Conservation (phyloP, 768 basidiomycete species). For the Lyophyllum shimeji region DNA sequence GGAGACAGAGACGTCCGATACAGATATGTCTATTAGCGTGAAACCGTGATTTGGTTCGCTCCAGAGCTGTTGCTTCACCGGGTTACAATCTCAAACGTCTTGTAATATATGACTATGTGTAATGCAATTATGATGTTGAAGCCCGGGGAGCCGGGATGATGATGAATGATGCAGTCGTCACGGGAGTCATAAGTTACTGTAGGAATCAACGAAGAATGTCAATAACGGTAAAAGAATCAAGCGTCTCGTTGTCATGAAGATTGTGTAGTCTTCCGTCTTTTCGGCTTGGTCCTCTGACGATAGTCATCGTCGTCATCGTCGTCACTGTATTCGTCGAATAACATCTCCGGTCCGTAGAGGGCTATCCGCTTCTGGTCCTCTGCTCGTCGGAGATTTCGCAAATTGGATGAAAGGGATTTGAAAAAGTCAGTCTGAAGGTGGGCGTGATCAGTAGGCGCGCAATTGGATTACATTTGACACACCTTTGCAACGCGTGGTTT, state of each 20-base stretch:
- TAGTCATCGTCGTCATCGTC: conserved; percentile 58
- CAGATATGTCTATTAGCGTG: conserved; percentile 37
- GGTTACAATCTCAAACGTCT: not conserved
- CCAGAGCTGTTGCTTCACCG: no score
- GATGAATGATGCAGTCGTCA: conserved; percentile 1
- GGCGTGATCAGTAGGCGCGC: not conserved
- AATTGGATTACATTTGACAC: conserved; percentile 9
- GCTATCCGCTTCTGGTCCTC: conserved; percentile 50
- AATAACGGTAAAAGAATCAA: not conserved
- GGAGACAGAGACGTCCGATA: conserved; percentile 41
- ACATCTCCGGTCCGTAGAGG: conserved; percentile 25
- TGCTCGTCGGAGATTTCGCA: conserved; percentile 60
- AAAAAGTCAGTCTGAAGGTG: conserved; percentile 64
- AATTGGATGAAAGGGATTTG: conserved; percentile 54
- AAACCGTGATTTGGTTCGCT: not conserved
- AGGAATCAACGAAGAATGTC: not conserved
- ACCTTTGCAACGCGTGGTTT: conserved; percentile 65
- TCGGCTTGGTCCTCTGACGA: conserved; percentile 29
- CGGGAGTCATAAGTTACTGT: not conserved
- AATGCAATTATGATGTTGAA: not conserved
- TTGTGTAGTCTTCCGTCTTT: conserved; percentile 28
- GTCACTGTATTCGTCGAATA: conserved; percentile 42
- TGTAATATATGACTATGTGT: conserved; percentile 1
- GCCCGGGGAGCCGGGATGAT: not conserved
- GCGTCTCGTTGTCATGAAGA: conserved; percentile 3